Conservation (phyloP, 2,329 filamentous ascomycete genomes). For the Stagonosporopsis tanaceti region DNA sequence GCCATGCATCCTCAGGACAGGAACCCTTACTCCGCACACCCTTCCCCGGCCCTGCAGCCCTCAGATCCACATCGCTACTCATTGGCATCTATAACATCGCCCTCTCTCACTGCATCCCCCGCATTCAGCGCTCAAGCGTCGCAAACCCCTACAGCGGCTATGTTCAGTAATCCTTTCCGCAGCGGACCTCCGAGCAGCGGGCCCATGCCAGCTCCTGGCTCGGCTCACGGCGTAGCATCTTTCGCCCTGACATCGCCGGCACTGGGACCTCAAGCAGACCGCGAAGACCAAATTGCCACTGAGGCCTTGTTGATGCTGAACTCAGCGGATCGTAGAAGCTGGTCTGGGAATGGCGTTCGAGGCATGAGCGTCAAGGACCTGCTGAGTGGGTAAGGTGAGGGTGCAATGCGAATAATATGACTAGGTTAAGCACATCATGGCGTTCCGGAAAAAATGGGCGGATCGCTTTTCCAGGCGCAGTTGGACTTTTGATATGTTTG, state of each 20-base stretch:
- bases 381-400: slow-evolving; percentile 45
- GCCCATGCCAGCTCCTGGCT: slow-evolving; percentile 30
- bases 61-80: slow-evolving; percentile 59
- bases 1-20: slow-evolving; percentile 51
- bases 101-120: slow-evolving; percentile 46
- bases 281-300: slow-evolving; percentile 75
- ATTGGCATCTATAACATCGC: slow-evolving; percentile 51
- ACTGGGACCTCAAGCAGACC: slow-evolving; percentile 47
- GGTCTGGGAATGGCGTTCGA: slow-evolving; percentile 44
- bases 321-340: slow-evolving; percentile 69
- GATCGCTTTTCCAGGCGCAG: background rate
- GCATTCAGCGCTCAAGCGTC: slow-evolving; percentile 53
- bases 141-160: slow-evolving; percentile 32
- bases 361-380: slow-evolving; percentile 59
- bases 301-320: slow-evolving; percentile 89
- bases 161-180: slow-evolving; percentile 38
- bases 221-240: slow-evolving; percentile 35
- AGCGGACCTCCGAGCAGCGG: slow-evolving; percentile 35
- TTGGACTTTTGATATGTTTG: background rate
- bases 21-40: slow-evolving; percentile 53
- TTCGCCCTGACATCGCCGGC: slow-evolving; percentile 49
- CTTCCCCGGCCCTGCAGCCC: slow-evolving; percentile 49
- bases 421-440: background rate
- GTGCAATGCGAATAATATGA: background rate
- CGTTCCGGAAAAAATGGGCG: slow-evolving; percentile 7